Percentiles rank a stretch among this genome's conserved stretches.
These are phyloP conservation scores for Ogataea saltuana DNA, from an alignment of 805 yeast genomes.

Conservation along the genomic window DNA sequence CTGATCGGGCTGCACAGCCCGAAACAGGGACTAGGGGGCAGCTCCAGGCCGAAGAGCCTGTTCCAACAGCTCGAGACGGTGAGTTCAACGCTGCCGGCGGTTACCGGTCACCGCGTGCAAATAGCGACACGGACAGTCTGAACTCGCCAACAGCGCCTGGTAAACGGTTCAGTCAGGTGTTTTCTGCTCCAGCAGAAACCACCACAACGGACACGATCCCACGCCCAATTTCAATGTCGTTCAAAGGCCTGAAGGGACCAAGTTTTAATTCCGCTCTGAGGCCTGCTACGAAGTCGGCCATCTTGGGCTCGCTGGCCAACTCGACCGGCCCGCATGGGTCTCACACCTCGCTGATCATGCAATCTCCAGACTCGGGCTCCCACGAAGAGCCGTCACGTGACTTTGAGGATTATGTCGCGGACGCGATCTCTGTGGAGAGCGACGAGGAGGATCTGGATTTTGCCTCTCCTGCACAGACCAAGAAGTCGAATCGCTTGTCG, in stretches of 20 bases:
- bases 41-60: too few relatives aligned
- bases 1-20: not conserved
- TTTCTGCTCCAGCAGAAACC: not conserved
- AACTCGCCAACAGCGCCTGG: slow-evolving; percentile 2
- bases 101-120: too few relatives aligned
- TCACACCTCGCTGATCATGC: slow-evolving; percentile 23
- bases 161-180: not conserved
- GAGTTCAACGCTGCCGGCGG: not conserved
- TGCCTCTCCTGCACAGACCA: slow-evolving; percentile 3
- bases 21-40: too few relatives aligned
- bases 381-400: slow-evolving; percentile 21
- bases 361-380: slow-evolving; percentile 14
- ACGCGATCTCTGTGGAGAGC: slow-evolving; percentile 6
- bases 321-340: slow-evolving; percentile 36
- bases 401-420: slow-evolving; percentile 25
- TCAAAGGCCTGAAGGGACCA: slow-evolving; percentile 63
- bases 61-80: too few relatives aligned
- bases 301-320: slow-evolving; percentile 29
- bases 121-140: too few relatives aligned
- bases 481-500: slow-evolving; percentile 22
- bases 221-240: slow-evolving; percentile 49
- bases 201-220: too few relatives aligned
- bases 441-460: not conserved
- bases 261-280: slow-evolving; percentile 42
- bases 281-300: slow-evolving; percentile 31